Conservation (phyloP, 345 rosid species). For the Hibiscus mutabilis region DNA sequence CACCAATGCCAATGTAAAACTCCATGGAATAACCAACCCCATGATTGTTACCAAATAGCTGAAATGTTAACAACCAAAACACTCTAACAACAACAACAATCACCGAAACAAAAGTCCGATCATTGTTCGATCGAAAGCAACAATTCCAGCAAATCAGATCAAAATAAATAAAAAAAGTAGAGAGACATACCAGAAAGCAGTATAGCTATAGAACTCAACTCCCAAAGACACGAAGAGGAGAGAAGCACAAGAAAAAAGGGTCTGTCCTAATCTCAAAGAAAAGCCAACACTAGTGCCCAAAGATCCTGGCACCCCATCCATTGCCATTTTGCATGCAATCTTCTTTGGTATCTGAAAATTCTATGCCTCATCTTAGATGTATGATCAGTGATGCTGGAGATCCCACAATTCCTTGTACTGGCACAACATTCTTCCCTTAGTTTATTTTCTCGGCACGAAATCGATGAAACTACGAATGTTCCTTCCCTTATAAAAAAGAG, state of each 20-base stretch:
- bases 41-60: constrained; percentile 83
- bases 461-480: neutral
- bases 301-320: constrained; percentile 64
- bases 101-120: neutral
- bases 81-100: neutral
- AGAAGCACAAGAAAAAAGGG: constrained; percentile 68
- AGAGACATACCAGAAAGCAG: constrained; percentile 69
- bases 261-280: constrained; percentile 74
- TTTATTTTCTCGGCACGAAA: neutral
- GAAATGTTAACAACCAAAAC: constrained; percentile 17
- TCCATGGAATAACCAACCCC: constrained; percentile 91
- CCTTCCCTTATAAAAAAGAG: neutral
- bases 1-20: constrained; percentile 64
- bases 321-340: constrained; percentile 26
- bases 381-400: neutral
- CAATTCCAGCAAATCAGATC: neutral
- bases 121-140: neutral
- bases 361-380: constrained; percentile 7
- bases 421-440: neutral
- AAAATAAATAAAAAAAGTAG: neutral
- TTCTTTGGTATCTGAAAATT: constrained; percentile 4
- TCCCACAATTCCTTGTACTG: neutral
- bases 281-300: constrained; percentile 72
- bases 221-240: constrained; percentile 85
- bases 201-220: constrained; percentile 75